Evolutionary conservation across 2,329 filamentous ascomycete genomes (phyloP).

Genomic region (Leptographium wingfieldii): DNA sequence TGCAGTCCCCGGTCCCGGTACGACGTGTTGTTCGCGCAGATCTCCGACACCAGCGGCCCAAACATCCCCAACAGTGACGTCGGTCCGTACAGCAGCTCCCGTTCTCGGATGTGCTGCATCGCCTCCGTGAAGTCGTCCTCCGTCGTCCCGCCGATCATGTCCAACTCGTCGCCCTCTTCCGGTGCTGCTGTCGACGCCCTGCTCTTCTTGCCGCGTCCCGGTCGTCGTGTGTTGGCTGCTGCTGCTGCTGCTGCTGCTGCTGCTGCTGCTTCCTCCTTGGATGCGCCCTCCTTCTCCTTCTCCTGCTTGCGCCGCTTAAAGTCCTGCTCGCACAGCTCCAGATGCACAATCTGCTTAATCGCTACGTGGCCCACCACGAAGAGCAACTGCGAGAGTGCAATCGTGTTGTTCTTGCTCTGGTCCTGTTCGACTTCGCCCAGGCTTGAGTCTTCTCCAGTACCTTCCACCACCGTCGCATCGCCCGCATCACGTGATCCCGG

Average conservation of each 20-base stretch:
- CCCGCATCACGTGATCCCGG: slow-evolving; percentile 32
- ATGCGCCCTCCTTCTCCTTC: slow-evolving; percentile 51
- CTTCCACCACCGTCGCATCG: neutral
- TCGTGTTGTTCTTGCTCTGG: slow-evolving; percentile 14
- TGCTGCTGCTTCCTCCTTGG: slow-evolving; percentile 8
- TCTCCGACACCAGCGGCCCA: slow-evolving; percentile 81
- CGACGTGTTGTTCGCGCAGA: slow-evolving; percentile 86
- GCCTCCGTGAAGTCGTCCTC: slow-evolving; percentile 88
- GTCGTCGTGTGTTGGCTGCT: slow-evolving; percentile 7
- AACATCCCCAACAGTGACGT: slow-evolving; percentile 80
- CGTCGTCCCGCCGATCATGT: slow-evolving; percentile 91
- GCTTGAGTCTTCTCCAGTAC: neutral
- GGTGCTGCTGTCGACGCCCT: slow-evolving; percentile 16
- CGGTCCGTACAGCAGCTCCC: slow-evolving; percentile 71
- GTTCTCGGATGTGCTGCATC: slow-evolving; percentile 72
- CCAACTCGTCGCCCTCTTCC: slow-evolving; percentile 69
- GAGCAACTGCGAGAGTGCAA: slow-evolving; percentile 76
- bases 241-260: slow-evolving; percentile 16
- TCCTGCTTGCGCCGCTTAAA: slow-evolving; percentile 95
- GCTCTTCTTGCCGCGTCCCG: slow-evolving; percentile 20
- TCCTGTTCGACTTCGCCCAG: neutral
- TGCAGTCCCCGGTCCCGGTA: slow-evolving; percentile 86
- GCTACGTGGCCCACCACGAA: slow-evolving; percentile 95
- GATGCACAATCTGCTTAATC: slow-evolving; percentile 96
- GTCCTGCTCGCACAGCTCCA: slow-evolving; percentile 93